Evolutionary conservation across 2,329 filamentous ascomycete genomes (phyloP).

Genomic region (Aureobasidium sp.): DNA sequence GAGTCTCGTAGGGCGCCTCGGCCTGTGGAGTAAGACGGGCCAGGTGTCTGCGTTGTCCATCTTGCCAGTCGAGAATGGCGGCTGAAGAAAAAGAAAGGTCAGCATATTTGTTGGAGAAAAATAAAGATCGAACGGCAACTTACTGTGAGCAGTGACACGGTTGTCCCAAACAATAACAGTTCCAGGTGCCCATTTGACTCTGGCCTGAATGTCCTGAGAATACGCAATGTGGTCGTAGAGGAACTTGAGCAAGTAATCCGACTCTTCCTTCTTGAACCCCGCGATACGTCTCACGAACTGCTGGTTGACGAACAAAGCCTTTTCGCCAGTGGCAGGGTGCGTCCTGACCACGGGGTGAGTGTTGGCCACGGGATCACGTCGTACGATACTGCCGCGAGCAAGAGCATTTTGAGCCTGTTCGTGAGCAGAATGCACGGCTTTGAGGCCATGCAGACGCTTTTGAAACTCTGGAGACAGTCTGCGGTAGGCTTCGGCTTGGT

Average conservation of each 20-base stretch:
- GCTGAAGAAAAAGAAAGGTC: conserved; percentile 25
- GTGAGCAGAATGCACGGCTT: conserved; percentile 69
- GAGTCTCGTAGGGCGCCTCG: conserved; percentile 66
- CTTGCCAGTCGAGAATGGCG: conserved; percentile 74
- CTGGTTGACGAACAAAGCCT: conserved; percentile 74
- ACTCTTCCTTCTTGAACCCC: conserved; percentile 81
- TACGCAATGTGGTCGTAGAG: conserved; percentile 67
- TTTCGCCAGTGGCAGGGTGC: conserved; percentile 74
- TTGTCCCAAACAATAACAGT: conserved; percentile 88
- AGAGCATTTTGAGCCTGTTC: conserved; percentile 70
- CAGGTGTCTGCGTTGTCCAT: conserved; percentile 69
- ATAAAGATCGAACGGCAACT: conserved; percentile 24
- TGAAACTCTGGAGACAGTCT: conserved; percentile 72
- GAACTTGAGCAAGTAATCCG: conserved; percentile 69
- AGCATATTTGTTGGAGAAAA: not conserved
- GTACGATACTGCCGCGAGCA: conserved; percentile 61
- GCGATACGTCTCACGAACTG: conserved; percentile 79
- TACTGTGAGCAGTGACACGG: conserved; percentile 62
- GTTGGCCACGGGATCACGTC: conserved; percentile 67
- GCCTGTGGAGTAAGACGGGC: conserved; percentile 79
- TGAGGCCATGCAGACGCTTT: conserved; percentile 71
- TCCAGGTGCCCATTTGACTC: conserved; percentile 70
- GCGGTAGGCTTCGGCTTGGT: conserved; percentile 73
- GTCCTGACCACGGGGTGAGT: conserved; percentile 74
- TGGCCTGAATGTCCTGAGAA: conserved; percentile 64